These are phyloP conservation scores for Boeremia lycopersici DNA, from an alignment of 2,329 filamentous ascomycete genomes.

Conservation along the genomic window DNA sequence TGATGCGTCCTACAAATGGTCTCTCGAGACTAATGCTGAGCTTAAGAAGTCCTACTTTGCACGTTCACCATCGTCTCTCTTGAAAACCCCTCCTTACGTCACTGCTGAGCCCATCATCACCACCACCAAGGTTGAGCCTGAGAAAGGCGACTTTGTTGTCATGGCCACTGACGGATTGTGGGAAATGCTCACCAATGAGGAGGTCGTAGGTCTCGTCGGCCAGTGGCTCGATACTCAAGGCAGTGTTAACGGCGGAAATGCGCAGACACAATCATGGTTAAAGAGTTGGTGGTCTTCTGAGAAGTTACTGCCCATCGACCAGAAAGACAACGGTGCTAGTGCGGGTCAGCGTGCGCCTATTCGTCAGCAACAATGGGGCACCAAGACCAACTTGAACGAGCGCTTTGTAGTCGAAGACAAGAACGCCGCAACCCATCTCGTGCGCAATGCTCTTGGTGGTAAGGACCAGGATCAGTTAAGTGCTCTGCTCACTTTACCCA, in stretches of 20 bases:
- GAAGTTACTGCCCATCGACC: constrained; percentile 76
- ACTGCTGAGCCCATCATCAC: constrained; percentile 95
- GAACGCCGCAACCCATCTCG: constrained; percentile 93
- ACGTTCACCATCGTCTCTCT: constrained; percentile 72
- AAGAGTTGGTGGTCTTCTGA: constrained; percentile 69
- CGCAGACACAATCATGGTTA: constrained; percentile 65
- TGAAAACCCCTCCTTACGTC: constrained; percentile 94
- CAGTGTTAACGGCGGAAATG: constrained; percentile 44
- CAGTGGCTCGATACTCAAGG: constrained; percentile 90
- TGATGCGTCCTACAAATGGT: constrained; percentile 98
- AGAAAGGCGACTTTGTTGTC: constrained; percentile 92
- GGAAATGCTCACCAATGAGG: constrained; percentile 99
- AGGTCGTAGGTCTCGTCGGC: constrained; percentile 93
- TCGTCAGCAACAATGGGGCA: constrained; percentile 88
- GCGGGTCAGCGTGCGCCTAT: constrained; percentile 86
- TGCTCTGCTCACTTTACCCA: constrained; percentile 86
- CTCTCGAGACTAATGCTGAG: constrained; percentile 78
- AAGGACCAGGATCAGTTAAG: constrained; percentile 93
- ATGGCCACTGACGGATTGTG: constrained; percentile 96
- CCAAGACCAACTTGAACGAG: constrained; percentile 72
- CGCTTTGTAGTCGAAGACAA: constrained; percentile 95
- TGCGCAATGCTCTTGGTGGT: constrained; percentile 92
- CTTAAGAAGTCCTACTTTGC: constrained; percentile 89
- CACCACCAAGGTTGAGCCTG: constrained; percentile 86
- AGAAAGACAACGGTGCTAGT: constrained; percentile 54